Evolutionary conservation across 352 stramenopile species (phyloP), one percentile per base, ranked within the genome.

Genomic region (Phytophthora chlamydospora): DNA sequence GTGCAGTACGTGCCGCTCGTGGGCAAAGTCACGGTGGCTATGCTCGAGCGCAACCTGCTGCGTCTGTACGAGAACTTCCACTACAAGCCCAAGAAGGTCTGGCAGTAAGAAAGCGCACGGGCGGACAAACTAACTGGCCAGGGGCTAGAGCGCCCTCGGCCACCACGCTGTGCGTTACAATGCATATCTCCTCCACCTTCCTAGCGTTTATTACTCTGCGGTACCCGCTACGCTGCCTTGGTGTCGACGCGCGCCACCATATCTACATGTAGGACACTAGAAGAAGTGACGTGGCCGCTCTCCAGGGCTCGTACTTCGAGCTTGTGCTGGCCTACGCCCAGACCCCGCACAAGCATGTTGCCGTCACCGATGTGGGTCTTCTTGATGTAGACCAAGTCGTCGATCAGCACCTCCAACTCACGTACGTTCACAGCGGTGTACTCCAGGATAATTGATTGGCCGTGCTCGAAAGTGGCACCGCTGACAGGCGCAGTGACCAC

Each of bases 51-150:
- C 57, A 99, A 98, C 81, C 76, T 99, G 32, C 81, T 98, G 57
- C 84, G 89, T 64, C 76, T 99, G 19, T 98, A 98, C 81, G 91
- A 98, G 68, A 97, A 98, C 75, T 98, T 98, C 74, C 93, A 98
- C 81, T 88, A 85, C 73, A 89, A 94, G 68, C 85, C 83, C 5
- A 89, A 82, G 54, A 94, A 94, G 64, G 79, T 90, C 50, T 94
- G 85, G 85, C 85, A 94, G 73, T 93, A 82, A 64, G 40, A 17
- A 34, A n/a, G n/a, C n/a, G n/a, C n/a, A n/a, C n/a, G n/a, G 19
- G 21, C 41, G 21, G 21, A 24, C 19, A 55, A 41, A 4, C 10
- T 38, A 8, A 21, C 16, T 53, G 34, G 38, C 19, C 16, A 44
- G 49, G n/a, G 49, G 42, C 32, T 59, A 71, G 57, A 67, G 56